phyloP scores from a whole-genome alignment of 352 stramenopile species.

The Pilasporangium apinafurcum region DNA sequence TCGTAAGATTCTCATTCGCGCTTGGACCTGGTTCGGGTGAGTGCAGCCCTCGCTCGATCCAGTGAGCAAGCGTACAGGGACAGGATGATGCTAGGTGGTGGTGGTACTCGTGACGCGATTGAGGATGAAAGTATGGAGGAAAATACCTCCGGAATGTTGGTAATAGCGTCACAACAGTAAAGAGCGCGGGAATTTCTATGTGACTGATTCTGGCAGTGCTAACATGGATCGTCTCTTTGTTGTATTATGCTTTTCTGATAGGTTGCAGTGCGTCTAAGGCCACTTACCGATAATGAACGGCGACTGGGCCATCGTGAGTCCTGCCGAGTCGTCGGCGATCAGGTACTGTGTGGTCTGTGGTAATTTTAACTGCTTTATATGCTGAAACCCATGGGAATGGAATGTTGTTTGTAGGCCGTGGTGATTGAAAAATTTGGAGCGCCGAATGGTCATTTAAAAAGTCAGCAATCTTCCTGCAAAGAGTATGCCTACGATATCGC shows the following conservation, averaged over 20 bases:
- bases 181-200: not conserved
- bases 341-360: constrained; percentile 14
- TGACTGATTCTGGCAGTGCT: not conserved
- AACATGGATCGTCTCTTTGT: not conserved
- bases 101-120: no score
- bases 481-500: constrained; percentile 62
- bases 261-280: constrained; percentile 48
- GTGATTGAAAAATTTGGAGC: constrained; percentile 54
- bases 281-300: constrained; percentile 32
- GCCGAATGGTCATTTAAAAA: constrained; percentile 39
- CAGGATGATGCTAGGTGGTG: constrained; percentile 2
- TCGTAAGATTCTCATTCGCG: not conserved
- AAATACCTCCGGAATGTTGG: constrained; percentile 35
- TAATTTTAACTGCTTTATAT: no score
- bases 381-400: no score
- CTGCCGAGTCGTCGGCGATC: constrained; percentile 45
- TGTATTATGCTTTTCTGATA: constrained; percentile 4
- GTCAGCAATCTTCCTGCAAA: constrained; percentile 42
- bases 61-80: not conserved
- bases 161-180: not conserved
- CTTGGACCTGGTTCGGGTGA: not conserved
- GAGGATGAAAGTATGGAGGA: constrained; percentile 24
- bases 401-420: constrained; percentile 22
- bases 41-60: not conserved
- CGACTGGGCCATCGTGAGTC: constrained; percentile 40